Conservation (phyloP, 257 asterid species). For the Echium plantagineum region DNA sequence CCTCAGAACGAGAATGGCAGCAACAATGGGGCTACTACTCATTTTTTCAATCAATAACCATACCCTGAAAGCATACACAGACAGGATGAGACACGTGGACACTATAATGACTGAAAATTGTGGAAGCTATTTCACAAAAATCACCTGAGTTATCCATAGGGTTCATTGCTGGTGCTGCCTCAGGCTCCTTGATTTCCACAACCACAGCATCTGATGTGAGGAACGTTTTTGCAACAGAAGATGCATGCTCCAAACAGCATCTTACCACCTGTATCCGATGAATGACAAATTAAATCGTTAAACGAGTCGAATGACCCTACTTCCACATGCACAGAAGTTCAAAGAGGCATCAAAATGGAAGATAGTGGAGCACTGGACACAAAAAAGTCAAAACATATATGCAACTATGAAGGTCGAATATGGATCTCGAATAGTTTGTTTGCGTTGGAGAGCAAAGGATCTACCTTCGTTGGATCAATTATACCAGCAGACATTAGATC, state of each 20-base stretch:
- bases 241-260: slow-evolving; percentile 50
- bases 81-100: background rate
- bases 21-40: background rate
- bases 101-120: too few species aligned
- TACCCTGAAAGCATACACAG: background rate
- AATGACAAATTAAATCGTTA: background rate
- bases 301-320: background rate
- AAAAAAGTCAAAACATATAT: too few species aligned
- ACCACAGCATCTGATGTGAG: slow-evolving; percentile 44
- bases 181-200: slow-evolving; percentile 37
- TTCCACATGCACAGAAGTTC: background rate
- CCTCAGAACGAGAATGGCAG: background rate
- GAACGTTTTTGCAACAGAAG: slow-evolving; percentile 43
- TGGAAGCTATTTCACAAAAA: too few species aligned
- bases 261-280: slow-evolving; percentile 32
- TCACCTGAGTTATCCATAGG: slow-evolving; percentile 44
- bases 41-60: background rate
- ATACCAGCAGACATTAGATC: slow-evolving; percentile 52
- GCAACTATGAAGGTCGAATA: background rate
- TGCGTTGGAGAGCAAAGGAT: slow-evolving; percentile 2
- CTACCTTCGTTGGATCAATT: slow-evolving; percentile 52
- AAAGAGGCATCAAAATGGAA: background rate
- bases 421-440: background rate
- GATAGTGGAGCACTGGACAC: background rate
- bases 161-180: slow-evolving; percentile 22